These are phyloP conservation scores for Colletotrichum eleusines DNA, from an alignment of 2,329 filamentous ascomycete genomes.

Conservation along the genomic window DNA sequence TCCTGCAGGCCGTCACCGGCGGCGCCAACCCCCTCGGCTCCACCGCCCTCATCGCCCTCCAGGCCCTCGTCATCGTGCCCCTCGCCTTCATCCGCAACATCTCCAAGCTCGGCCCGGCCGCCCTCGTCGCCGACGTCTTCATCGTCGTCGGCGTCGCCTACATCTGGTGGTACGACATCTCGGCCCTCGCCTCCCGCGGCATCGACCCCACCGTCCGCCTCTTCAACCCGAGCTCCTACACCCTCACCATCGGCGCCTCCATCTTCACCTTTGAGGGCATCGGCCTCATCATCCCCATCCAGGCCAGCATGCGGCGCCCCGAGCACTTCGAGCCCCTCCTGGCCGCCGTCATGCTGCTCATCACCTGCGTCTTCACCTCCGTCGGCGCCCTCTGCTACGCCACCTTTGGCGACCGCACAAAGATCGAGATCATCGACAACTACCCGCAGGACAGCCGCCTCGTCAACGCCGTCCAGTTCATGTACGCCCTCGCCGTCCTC, in stretches of 20 bases:
- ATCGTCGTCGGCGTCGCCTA: conserved; percentile 78
- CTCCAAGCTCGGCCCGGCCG: conserved; percentile 77
- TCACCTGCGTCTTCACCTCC: conserved; percentile 78
- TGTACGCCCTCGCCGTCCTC: conserved; percentile 80
- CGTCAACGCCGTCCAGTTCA: conserved; percentile 81
- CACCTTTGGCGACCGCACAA: conserved; percentile 76
- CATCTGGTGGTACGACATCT: conserved; percentile 79
- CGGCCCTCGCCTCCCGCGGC: conserved; percentile 65
- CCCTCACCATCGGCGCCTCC: conserved; percentile 77
- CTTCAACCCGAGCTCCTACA: conserved; percentile 78
- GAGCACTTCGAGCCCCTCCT: conserved; percentile 75
- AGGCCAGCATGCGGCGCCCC: conserved; percentile 88
- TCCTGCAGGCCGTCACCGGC: conserved; percentile 71
- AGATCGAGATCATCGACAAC: conserved; percentile 82
- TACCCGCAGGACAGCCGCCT: conserved; percentile 77
- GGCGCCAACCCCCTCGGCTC: conserved; percentile 64
- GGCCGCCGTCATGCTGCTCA: conserved; percentile 77
- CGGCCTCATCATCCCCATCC: conserved; percentile 96
- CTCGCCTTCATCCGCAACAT: conserved; percentile 80
- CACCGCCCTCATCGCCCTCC: conserved; percentile 72
- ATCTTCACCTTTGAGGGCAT: conserved; percentile 99
- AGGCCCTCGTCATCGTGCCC: conserved; percentile 74
- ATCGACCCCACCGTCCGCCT: conserved; percentile 71
- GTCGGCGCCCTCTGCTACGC: conserved; percentile 81
- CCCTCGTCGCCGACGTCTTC: conserved; percentile 77